Conservation (phyloP, 2,329 filamentous ascomycete species). For the Trichoderma sp. region DNA sequence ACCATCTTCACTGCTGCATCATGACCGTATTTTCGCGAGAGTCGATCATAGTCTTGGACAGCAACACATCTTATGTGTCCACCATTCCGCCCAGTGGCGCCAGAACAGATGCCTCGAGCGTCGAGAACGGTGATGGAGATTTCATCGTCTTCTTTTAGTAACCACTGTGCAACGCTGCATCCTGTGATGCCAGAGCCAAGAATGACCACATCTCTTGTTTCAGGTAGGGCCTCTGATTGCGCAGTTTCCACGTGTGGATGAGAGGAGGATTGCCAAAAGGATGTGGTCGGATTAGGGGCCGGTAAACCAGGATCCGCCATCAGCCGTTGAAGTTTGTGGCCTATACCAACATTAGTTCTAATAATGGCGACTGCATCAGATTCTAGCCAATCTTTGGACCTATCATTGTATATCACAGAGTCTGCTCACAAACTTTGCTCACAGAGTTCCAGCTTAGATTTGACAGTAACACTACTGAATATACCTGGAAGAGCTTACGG, state of each 20-base stretch:
- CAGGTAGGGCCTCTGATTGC: background rate
- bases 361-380: background rate
- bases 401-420: background rate
- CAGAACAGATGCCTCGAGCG: background rate
- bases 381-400: background rate
- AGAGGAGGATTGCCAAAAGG: background rate
- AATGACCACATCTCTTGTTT: background rate
- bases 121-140: background rate
- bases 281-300: background rate
- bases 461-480: background rate
- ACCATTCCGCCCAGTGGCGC: background rate
- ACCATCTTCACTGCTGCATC: background rate
- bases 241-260: background rate
- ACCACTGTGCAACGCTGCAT: background rate
- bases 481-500: background rate
- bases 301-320: background rate
- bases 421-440: background rate
- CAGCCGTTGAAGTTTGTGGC: background rate
- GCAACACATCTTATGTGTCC: background rate
- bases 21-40: background rate
- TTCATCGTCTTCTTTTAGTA: background rate
- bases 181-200: background rate
- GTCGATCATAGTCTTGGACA: background rate
- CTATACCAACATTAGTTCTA: background rate
- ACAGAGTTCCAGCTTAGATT: background rate